These are phyloP conservation scores for Termitomyces sp. DNA, from an alignment of 768 basidiomycete species.

Conservation along the genomic window DNA sequence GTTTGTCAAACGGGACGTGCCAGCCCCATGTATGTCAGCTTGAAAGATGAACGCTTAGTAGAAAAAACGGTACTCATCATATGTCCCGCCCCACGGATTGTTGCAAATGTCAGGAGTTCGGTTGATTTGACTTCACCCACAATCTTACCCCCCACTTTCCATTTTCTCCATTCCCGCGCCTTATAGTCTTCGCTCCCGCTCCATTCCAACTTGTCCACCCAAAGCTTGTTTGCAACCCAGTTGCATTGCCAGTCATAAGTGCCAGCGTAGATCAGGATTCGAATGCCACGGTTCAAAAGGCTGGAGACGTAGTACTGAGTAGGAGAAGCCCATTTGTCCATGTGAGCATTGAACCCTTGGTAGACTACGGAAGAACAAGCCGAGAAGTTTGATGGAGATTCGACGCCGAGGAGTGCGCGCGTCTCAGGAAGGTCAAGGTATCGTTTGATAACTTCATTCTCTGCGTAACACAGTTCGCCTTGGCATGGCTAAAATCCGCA, in stretches of 20 bases:
- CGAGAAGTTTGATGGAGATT: conserved; percentile 44
- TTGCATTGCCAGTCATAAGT: conserved; percentile 82
- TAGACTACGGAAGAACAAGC: conserved; percentile 53
- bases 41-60: background rate
- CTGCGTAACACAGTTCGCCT: conserved; percentile 21
- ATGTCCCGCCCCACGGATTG: conserved; percentile 47
- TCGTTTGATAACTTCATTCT: conserved; percentile 14
- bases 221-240: conserved; percentile 72
- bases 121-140: conserved; percentile 46
- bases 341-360: conserved; percentile 45
- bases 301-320: conserved; percentile 61
- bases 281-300: conserved; percentile 74
- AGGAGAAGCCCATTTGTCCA: conserved; percentile 49
- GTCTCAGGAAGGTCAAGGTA: conserved; percentile 18
- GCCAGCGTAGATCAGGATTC: conserved; percentile 71
- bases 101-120: conserved; percentile 32
- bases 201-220: conserved; percentile 77
- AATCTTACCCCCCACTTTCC: conserved; percentile 46
- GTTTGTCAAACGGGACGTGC: conserved; percentile 68
- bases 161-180: conserved; percentile 47
- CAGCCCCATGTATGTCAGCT: conserved; percentile 17
- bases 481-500: conserved; percentile 13
- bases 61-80: conserved; percentile 41
- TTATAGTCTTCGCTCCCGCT: conserved; percentile 53
- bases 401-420: conserved; percentile 18